Conservation (phyloP, 106 monocot species). For the Acorus calamus region DNA sequence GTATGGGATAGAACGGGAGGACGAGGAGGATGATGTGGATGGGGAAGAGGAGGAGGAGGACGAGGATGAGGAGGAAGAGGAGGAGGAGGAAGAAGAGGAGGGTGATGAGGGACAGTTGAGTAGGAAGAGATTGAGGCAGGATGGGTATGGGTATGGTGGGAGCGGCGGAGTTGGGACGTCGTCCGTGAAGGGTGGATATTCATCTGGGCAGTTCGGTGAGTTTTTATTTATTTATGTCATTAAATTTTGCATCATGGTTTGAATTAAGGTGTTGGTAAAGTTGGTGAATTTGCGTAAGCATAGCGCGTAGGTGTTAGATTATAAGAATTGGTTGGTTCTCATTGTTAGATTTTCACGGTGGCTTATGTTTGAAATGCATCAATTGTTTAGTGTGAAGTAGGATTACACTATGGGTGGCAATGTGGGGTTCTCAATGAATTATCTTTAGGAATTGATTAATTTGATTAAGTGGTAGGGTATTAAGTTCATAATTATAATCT, state of each 20-base stretch:
- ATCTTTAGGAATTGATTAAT: too few species aligned
- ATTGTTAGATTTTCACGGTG: too few species aligned
- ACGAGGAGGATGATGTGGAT: constrained; percentile 8
- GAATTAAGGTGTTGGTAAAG: background rate
- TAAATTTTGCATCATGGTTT: background rate
- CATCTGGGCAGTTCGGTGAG: constrained; percentile 4
- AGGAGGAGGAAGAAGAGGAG: constrained; percentile 5
- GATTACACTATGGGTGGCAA: too few species aligned
- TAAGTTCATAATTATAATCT: too few species aligned
- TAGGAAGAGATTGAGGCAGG: constrained; percentile 5
- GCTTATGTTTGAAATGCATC: too few species aligned
- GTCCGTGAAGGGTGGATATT: too few species aligned
- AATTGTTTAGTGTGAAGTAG: too few species aligned
- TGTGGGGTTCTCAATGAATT: too few species aligned
- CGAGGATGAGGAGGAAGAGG: constrained; percentile 18
- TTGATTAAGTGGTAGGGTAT: too few species aligned
- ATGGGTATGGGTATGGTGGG: background rate
- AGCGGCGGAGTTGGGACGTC: background rate
- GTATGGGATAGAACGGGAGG: constrained; percentile 7
- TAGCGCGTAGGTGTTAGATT: too few species aligned
- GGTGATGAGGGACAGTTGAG: constrained; percentile 2
- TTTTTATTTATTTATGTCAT: background rate
- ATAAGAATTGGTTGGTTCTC: too few species aligned
- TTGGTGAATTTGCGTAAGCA: too few species aligned
- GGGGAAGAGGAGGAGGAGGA: constrained; percentile 13